Evolutionary conservation across 176 grass and related monocot species (phyloP), one percentile per base, ranked within the genome.

Genomic region (Musa itinerans): DNA sequence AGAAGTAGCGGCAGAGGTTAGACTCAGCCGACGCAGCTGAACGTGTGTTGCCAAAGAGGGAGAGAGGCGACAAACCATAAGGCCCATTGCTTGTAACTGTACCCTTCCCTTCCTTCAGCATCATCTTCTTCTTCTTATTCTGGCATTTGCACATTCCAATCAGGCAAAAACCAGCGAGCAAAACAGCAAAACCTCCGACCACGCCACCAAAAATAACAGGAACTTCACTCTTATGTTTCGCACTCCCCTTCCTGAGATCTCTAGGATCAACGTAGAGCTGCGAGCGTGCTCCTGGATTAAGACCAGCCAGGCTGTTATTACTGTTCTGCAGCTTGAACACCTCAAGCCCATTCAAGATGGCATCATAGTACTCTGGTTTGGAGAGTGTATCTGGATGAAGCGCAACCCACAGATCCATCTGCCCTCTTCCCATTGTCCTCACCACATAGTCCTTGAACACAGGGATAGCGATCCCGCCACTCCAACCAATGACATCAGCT

Each of bases 281-380:
- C 50, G 24, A 23, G 10, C 0, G 10, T 57, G 9, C 50, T 71
- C 73, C 56, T 11, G 85, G 85, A 57, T 92, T 90, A 63, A 72
- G 83, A 3, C 87, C 93, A 8, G 79, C 74, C 73, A 96, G 87
- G 51, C 76, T 90, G 1, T 0, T 0, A n/a, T 0, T 0, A 22
- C n/a, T 65, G 20, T 64, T 11, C 43, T 69, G 62, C 50, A 89
- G 10, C 79, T 96, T 96, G 58, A 88, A 96, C 25, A 96, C 26
- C 71, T 96, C 89, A 2, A 96, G 85, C 27, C 92, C 92, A 66
- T 96, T 96, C 54, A 92, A 68, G 80, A 90, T 90, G 15, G 89
- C 89, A 87, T 96, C 92, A 64, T 13, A 88, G 52, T 81, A 96
- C 83, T 80, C 83, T 15, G 89, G 81, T 7, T 8, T 50, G 0